phyloP scores from a whole-genome alignment of 331 rosid species.

The Acacia concinna region DNA sequence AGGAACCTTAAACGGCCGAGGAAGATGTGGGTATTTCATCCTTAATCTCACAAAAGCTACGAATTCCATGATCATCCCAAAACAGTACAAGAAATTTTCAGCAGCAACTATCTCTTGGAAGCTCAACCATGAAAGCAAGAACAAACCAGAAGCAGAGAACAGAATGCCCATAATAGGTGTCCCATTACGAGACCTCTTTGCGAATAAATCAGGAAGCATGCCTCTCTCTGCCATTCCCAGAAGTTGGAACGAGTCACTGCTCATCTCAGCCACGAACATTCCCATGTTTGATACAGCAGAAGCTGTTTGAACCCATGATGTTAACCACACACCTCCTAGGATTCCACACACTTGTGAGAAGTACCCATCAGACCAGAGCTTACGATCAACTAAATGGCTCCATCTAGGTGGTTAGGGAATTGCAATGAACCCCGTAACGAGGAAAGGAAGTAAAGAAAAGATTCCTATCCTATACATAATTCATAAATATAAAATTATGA shows the following conservation, averaged over 20 bases:
- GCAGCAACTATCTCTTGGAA: slow-evolving; percentile 73
- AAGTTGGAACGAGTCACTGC: slow-evolving; percentile 69
- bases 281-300: slow-evolving; percentile 76
- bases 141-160: slow-evolving; percentile 62
- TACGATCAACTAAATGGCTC: slow-evolving; percentile 43
- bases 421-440: too few species aligned
- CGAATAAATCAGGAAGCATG: slow-evolving; percentile 62
- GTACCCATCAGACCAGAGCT: slow-evolving; percentile 58
- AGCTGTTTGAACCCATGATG: slow-evolving; percentile 56
- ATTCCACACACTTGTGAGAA: slow-evolving; percentile 52
- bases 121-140: slow-evolving; percentile 63
- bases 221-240: slow-evolving; percentile 64
- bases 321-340: slow-evolving; percentile 60
- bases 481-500: too few species aligned
- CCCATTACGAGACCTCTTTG: slow-evolving; percentile 49
- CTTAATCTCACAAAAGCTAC: slow-evolving; percentile 57
- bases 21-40: slow-evolving; percentile 36
- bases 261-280: slow-evolving; percentile 68
- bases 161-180: slow-evolving; percentile 55
- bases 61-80: slow-evolving; percentile 70
- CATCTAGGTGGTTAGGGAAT: too few species aligned
- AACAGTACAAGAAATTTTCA: slow-evolving; percentile 59
- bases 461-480: too few species aligned
- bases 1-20: slow-evolving; percentile 55
- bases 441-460: too few species aligned